Percentiles rank a stretch among this genome's conserved stretches.
phyloP scores from a whole-genome alignment of 768 basidiomycete genomes.

The Macrolepiota fuliginosa region DNA sequence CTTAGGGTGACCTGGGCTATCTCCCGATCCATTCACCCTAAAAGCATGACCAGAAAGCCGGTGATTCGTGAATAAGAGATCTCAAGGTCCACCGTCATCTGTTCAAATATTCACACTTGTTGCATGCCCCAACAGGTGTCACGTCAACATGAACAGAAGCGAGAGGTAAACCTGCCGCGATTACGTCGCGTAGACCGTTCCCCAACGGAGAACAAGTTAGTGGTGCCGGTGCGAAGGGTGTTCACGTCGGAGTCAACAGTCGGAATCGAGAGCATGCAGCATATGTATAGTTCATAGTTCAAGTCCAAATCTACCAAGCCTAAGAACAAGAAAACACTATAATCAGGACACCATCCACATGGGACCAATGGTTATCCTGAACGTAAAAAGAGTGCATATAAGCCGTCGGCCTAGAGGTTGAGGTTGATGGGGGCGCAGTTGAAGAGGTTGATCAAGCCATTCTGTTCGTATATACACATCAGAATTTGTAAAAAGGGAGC shows the following conservation, averaged over 20 bases:
- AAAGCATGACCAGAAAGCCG: not conserved
- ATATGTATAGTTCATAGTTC: constrained; percentile 14
- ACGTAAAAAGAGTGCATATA: not conserved
- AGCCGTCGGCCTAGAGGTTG: not conserved
- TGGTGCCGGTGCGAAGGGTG: too few species aligned
- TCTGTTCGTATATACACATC: not conserved
- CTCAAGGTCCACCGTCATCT: not conserved
- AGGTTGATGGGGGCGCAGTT: constrained; percentile 6
- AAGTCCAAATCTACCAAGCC: not conserved
- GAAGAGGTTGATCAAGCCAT: constrained; percentile 5
- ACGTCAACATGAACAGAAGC: not conserved
- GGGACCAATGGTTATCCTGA: not conserved
- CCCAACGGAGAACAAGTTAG: not conserved
- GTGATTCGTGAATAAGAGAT: not conserved
- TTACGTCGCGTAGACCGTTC: too few species aligned
- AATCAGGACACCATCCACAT: not conserved
- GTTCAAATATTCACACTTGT: not conserved
- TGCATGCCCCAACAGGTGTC: not conserved
- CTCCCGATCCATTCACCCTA: not conserved
- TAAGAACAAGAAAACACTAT: not conserved
- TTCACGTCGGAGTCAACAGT: not conserved
- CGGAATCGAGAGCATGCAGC: constrained; percentile 10
- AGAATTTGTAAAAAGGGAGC: not conserved
- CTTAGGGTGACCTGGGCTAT: not conserved
- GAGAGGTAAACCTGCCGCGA: not conserved